phyloP scores from a whole-genome alignment of 2,329 filamentous ascomycete genomes.

The Fusarium citri region DNA sequence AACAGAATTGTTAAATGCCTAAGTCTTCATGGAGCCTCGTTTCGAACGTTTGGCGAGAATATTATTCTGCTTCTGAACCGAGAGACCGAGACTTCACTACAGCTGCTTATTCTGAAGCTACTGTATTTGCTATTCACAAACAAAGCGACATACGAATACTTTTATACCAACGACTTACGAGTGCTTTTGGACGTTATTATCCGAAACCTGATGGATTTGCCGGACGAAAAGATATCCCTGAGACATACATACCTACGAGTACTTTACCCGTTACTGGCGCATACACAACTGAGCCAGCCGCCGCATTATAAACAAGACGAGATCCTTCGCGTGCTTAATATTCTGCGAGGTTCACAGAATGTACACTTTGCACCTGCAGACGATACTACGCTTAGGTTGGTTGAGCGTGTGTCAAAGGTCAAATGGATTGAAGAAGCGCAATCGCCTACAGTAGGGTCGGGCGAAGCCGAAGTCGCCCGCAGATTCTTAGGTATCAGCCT shows the following conservation, averaged over 20 bases:
- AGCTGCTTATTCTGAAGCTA: constrained; percentile 95
- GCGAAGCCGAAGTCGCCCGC: constrained; percentile 62
- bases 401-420: constrained; percentile 79
- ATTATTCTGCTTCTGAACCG: constrained; percentile 95
- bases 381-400: constrained; percentile 81
- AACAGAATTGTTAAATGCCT: constrained; percentile 95
- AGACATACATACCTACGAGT: constrained; percentile 96
- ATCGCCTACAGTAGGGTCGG: constrained; percentile 46
- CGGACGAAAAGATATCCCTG: constrained; percentile 80
- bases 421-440: constrained; percentile 69
- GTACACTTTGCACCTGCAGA: constrained; percentile 84
- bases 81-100: constrained; percentile 92
- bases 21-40: constrained; percentile 80
- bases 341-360: constrained; percentile 73
- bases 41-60: constrained; percentile 97
- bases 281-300: constrained; percentile 88
- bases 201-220: constrained; percentile 94
- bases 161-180: constrained; percentile 96
- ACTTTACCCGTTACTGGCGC: constrained; percentile 86
- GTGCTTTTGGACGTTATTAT: constrained; percentile 96
- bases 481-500: constrained; percentile 79
- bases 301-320: constrained; percentile 94
- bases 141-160: constrained; percentile 92
- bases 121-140: constrained; percentile 96
- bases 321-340: constrained; percentile 78